Percentiles rank a stretch among this genome's conserved stretches.
Conservation (phyloP, 2,329 filamentous ascomycete genomes). For the Knoxdaviesia capensis region DNA sequence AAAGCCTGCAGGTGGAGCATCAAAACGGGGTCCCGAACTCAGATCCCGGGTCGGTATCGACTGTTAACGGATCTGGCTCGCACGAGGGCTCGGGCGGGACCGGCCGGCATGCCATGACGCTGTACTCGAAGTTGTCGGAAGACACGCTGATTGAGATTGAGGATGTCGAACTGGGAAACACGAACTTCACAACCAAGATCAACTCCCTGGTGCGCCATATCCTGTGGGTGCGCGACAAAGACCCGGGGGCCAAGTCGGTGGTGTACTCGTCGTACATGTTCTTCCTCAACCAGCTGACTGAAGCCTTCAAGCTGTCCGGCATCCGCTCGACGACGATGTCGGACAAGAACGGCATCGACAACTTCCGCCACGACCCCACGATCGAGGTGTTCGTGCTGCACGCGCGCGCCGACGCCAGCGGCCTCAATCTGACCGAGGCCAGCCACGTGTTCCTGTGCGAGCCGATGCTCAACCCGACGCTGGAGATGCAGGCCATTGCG, state of each 20-base stretch:
- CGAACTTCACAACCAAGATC: slow-evolving; percentile 76
- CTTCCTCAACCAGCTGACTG: slow-evolving; percentile 54
- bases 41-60: no score
- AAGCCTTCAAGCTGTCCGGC: slow-evolving; percentile 48
- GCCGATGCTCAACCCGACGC: slow-evolving; percentile 76
- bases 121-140: slow-evolving; percentile 61
- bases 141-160: slow-evolving; percentile 62
- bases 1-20: slow-evolving; percentile 2
- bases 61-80: no score
- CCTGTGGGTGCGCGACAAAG: slow-evolving; percentile 64
- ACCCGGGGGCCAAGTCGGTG: slow-evolving; percentile 76
- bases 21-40: no score
- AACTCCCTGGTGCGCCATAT: slow-evolving; percentile 68
- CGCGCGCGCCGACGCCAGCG: slow-evolving; percentile 71
- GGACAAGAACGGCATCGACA: slow-evolving; percentile 44
- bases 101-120: slow-evolving; percentile 16
- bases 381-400: slow-evolving; percentile 77
- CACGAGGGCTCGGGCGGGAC: slow-evolving; percentile 1
- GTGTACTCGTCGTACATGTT: slow-evolving; percentile 65
- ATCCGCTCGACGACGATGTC: slow-evolving; percentile 59
- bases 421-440: slow-evolving; percentile 79
- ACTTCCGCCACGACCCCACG: slow-evolving; percentile 54
- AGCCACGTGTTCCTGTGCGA: slow-evolving; percentile 92
- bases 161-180: slow-evolving; percentile 50
- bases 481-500: slow-evolving; percentile 88